phyloP scores from a whole-genome alignment of 2,329 filamentous ascomycete species.

The Trematosphaeria pertusa region DNA sequence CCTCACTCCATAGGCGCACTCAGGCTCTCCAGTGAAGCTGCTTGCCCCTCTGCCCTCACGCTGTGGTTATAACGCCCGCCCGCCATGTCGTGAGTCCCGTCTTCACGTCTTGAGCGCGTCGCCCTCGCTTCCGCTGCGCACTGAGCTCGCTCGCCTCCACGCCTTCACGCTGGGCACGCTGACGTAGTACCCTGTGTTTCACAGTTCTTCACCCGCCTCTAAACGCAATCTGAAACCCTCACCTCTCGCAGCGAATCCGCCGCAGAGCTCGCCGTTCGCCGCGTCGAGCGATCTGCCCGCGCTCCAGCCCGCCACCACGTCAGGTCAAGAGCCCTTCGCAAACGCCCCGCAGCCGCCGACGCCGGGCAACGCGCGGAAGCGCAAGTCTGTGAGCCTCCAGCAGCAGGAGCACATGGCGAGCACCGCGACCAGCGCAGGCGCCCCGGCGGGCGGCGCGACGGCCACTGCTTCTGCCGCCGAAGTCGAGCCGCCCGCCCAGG shows the following conservation, averaged over 20 bases:
- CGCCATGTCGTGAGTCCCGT: slow-evolving; percentile 49
- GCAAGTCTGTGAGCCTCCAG: slow-evolving; percentile 40
- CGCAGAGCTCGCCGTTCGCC: slow-evolving; percentile 28
- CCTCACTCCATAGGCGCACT: slow-evolving; percentile 34
- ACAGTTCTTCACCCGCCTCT: slow-evolving; percentile 51
- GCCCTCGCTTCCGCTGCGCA: slow-evolving; percentile 10
- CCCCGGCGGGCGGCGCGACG: slow-evolving; percentile 27
- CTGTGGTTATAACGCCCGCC: slow-evolving; percentile 27
- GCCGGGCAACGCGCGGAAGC: slow-evolving; percentile 37
- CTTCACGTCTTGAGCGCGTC: slow-evolving; percentile 24
- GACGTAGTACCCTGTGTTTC: slow-evolving; percentile 33
- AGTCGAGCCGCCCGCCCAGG: slow-evolving; percentile 34
- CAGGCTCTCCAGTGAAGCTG: slow-evolving; percentile 39
- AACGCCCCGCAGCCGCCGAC: slow-evolving; percentile 29
- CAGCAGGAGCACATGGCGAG: slow-evolving; percentile 35
- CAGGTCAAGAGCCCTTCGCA: slow-evolving; percentile 27
- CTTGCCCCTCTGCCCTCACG: slow-evolving; percentile 30
- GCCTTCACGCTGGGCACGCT: slow-evolving; percentile 28
- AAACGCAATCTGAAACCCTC: slow-evolving; percentile 55
- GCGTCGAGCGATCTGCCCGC: slow-evolving; percentile 33
- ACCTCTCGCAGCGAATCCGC: slow-evolving; percentile 44
- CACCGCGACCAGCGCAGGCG: slow-evolving; percentile 21
- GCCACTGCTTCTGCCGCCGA: slow-evolving; percentile 31
- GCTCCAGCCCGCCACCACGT: slow-evolving; percentile 40
- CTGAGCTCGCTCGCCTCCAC: slow-evolving; percentile 14